phyloP scores from a whole-genome alignment of 148 eudicot species.

The Camellia lanceoleosa region DNA sequence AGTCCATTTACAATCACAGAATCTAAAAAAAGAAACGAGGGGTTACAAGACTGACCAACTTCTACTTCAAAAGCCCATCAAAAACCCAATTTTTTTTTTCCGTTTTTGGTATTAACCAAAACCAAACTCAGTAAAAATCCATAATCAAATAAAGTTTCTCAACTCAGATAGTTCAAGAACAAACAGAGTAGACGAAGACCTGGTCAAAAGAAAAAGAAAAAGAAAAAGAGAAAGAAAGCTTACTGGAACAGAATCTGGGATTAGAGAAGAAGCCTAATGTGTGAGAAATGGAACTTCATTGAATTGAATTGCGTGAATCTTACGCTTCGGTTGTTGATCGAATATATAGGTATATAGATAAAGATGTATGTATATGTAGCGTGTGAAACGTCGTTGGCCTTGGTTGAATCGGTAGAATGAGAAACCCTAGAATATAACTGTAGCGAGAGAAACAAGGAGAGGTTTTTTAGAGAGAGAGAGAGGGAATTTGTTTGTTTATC shows the following conservation, averaged over 20 bases:
- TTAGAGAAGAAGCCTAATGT: background rate
- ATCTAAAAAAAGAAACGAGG: background rate
- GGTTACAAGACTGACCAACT: too few species aligned
- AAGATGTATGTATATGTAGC: too few species aligned
- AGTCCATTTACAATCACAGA: background rate
- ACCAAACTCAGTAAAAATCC: background rate
- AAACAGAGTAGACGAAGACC: background rate
- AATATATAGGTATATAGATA: too few species aligned
- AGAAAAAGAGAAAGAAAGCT: background rate
- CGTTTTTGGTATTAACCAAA: background rate
- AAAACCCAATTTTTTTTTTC: background rate
- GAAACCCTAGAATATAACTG: too few species aligned
- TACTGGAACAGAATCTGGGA: background rate
- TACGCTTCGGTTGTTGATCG: conserved; percentile 12
- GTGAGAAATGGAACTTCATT: background rate
- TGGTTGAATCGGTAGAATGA: too few species aligned
- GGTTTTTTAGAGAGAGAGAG: too few species aligned
- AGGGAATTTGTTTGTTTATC: too few species aligned
- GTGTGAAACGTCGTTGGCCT: too few species aligned
- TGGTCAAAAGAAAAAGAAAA: background rate
- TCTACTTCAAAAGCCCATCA: too few species aligned
- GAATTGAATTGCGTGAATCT: background rate
- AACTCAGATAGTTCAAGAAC: background rate
- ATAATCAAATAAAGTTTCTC: background rate
- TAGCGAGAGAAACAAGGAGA: too few species aligned